Base-by-base conservation (phyloP, 2,329 filamentous ascomycete species). In the Fusarium veterinarium region DNA sequence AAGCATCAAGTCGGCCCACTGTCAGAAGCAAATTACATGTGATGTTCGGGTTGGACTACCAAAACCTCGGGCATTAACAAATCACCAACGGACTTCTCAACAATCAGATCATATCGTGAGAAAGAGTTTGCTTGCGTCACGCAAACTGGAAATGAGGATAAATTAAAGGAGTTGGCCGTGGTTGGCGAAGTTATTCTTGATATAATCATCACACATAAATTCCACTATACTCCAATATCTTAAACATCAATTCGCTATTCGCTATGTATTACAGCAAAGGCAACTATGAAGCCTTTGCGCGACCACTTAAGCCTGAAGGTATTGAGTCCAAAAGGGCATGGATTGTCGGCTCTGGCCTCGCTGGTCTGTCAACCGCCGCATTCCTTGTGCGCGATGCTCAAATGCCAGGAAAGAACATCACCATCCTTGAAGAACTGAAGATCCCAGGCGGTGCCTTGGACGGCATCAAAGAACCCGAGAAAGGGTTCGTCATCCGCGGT, bases 1-100 rank as follows among this genome's bases (percentile, higher is more conserved):
- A n/a, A 28, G 10, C 28, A n/a, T 41, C 57, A 55, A 17, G 20
- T 41, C 25, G 37, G 25, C 46, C 45, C 57, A 30, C 46, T 53
- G 30, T 60, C 57, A 60, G 57, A 60, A 60, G 57, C 57, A 13
- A 60, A 41, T 60, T 17, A 9, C 57, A 60, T 60, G 57, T 55
- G 57, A 53, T 28, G n/a, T 4, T 42, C 37, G 30, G n/a, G 4
- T 19, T 53, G 9, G 17, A 4, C 5, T 33, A 28, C 45, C 11
- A 25, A 52, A 25, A 51, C 57, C 57, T 60, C 57, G 57, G 57
- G 38, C 17, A 20, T 28, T 60, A 41, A n/a, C 31, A 33, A 37
- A 20, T 30, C 20, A 28, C 37, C 38, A n/a, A 51, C 19, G 17
- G 19, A 28, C n/a, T 41, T 41, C 4, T 41, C 13, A 25, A 35